A percentile compares a stretch with the other conserved stretches of the same genome.
Evolutionary conservation across 768 basidiomycete genomes (phyloP).

Genomic region (Pleurotus tuoliensis): DNA sequence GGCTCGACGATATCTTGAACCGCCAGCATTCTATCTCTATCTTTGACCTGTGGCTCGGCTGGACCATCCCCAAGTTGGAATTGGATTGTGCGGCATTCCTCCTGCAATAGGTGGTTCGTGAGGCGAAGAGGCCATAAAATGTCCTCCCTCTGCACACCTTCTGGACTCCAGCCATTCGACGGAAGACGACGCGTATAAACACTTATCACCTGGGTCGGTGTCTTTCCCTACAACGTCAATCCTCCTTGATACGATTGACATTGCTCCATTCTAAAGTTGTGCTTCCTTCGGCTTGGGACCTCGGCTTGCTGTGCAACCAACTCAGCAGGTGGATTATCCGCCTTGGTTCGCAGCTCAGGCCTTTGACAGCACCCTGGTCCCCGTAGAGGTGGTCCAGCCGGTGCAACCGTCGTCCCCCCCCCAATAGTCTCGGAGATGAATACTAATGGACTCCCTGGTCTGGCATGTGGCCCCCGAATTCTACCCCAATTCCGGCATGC

Average conservation of each 20-base stretch:
- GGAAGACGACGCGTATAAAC: neutral
- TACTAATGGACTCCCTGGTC: neutral
- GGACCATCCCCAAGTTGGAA: too few relatives aligned
- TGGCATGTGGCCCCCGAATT: neutral
- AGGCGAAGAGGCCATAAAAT: neutral
- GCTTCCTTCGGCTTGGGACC: neutral
- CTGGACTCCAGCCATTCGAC: neutral
- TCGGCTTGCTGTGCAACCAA: neutral
- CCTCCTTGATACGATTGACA: conserved; percentile 8
- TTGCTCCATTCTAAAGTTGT: conserved; percentile 1
- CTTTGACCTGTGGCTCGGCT: too few relatives aligned
- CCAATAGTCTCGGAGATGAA: conserved; percentile 1
- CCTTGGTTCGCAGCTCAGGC: neutral
- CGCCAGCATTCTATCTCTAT: too few relatives aligned
- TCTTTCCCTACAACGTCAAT: conserved; percentile 2
- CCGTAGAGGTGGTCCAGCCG: neutral
- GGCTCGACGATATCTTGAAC: neutral
- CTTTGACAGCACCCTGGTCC: conserved; percentile 1
- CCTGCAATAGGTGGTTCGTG: too few relatives aligned
- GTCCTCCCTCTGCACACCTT: neutral
- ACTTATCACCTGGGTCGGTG: conserved; percentile 6
- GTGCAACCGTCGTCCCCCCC: conserved; percentile 1
- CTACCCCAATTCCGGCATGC: too few relatives aligned
- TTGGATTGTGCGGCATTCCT: too few relatives aligned
- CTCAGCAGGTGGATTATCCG: neutral